Evolutionary conservation across 2,329 filamentous ascomycete genomes (phyloP).

Genomic region (Fusarium protoensiforme): DNA sequence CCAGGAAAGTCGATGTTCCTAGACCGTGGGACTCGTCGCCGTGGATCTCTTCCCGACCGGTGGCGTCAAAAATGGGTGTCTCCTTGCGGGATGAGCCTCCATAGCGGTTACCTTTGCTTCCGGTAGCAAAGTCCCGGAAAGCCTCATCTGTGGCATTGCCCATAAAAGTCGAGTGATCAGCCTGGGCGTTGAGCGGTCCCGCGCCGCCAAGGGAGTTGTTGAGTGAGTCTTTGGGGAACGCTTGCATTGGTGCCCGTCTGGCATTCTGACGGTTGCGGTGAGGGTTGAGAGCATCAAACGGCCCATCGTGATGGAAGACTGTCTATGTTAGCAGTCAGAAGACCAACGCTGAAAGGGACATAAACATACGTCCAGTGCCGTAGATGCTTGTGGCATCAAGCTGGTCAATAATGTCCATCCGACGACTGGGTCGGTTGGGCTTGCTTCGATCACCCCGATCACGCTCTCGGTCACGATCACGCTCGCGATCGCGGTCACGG

Average conservation of each 20-base stretch:
- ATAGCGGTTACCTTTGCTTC: conserved; percentile 41
- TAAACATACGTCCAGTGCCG: conserved; percentile 82
- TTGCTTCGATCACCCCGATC: conserved; percentile 59
- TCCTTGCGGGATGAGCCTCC: conserved; percentile 47
- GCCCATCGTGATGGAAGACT: conserved; percentile 98
- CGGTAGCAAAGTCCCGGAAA: conserved; percentile 78
- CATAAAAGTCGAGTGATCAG: conserved; percentile 90
- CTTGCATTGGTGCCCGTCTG: conserved; percentile 91
- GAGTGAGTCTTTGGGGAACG: conserved; percentile 90
- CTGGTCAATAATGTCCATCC: conserved; percentile 93
- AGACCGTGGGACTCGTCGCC: conserved; percentile 86
- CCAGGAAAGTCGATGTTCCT: conserved; percentile 94
- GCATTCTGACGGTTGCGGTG: conserved; percentile 89
- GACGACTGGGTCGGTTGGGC: conserved; percentile 59
- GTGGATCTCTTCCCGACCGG: conserved; percentile 75
- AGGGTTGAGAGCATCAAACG: conserved; percentile 95
- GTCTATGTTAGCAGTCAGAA: conserved; percentile 11
- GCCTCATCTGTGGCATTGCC: conserved; percentile 84
- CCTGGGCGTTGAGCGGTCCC: conserved; percentile 82
- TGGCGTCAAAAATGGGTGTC: conserved; percentile 74
- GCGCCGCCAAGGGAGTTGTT: conserved; percentile 93
- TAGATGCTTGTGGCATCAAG: conserved; percentile 97
- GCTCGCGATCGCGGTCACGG: conserved; percentile 50
- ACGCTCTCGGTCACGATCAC: conserved; percentile 14
- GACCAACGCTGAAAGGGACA: not conserved